These are phyloP conservation scores for Phytopythium chamaehyphon DNA, from an alignment of 352 stramenopile species.

Conservation along the genomic window DNA sequence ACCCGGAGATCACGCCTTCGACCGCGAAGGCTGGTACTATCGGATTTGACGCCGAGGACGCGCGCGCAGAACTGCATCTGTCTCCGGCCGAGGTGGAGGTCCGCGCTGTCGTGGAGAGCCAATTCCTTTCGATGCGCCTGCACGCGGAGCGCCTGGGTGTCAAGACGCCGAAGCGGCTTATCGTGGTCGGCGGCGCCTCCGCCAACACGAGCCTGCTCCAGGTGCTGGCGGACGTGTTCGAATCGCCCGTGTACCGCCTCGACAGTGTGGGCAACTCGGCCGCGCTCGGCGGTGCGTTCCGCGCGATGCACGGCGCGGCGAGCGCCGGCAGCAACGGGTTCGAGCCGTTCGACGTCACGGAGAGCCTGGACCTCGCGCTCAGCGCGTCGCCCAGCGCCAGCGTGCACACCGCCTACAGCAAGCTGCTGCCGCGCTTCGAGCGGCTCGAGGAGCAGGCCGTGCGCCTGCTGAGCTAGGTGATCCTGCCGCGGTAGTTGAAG, in stretches of 20 bases:
- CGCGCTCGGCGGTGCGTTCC: conserved; percentile 47
- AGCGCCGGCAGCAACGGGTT: conserved; percentile 18
- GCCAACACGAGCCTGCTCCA: conserved; percentile 55
- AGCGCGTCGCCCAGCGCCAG: conserved; percentile 22
- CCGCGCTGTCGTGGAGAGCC: conserved; percentile 60
- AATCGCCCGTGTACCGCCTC: conserved; percentile 45
- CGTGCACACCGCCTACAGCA: conserved; percentile 28
- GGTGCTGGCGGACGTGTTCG: conserved; percentile 56
- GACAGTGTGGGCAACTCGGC: conserved; percentile 39
- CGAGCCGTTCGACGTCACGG: conserved; percentile 30
- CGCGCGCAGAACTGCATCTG: conserved; percentile 11
- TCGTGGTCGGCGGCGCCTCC: conserved; percentile 57
- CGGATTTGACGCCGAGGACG: conserved; percentile 30
- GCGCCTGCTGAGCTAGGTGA: conserved; percentile 11
- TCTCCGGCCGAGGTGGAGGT: conserved; percentile 27
- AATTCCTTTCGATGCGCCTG: conserved; percentile 55
- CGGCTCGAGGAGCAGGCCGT: conserved; percentile 34
- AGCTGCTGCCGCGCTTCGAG: conserved; percentile 29
- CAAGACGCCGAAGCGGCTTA: conserved; percentile 39
- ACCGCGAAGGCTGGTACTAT: conserved; percentile 40
- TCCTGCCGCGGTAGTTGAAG: too few species aligned
- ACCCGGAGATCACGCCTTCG: conserved; percentile 66
- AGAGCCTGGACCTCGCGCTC: conserved; percentile 36
- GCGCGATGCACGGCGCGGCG: conserved; percentile 36
- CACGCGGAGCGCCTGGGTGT: conserved; percentile 56